These are phyloP conservation scores for Elasticomyces elasticus DNA, from an alignment of 495 filamentous ascomycete genomes.

Conservation along the genomic window DNA sequence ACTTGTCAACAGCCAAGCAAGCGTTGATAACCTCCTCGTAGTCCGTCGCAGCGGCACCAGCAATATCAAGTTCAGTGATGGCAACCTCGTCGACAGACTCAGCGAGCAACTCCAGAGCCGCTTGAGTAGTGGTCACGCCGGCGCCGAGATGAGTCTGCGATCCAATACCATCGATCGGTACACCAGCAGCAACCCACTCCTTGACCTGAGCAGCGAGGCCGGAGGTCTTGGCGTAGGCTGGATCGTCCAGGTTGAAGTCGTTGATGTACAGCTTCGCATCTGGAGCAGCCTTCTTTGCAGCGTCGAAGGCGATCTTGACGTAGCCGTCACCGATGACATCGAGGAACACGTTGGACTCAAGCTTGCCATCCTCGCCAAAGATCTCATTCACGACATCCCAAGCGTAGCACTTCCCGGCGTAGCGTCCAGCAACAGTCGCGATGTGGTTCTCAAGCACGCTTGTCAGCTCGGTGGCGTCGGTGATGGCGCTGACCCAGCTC, in stretches of 20 bases:
- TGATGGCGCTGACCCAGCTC: constrained; percentile 47
- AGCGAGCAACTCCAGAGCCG: constrained; percentile 48
- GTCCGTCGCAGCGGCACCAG: constrained; percentile 45
- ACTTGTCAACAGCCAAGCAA: constrained; percentile 52
- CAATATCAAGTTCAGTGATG: constrained; percentile 54
- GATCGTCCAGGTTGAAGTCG: constrained; percentile 32
- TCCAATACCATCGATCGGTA: constrained; percentile 66
- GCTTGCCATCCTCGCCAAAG: constrained; percentile 52
- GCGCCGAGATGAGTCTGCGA: constrained; percentile 52
- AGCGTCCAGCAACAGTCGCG: constrained; percentile 45
- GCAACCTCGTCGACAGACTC: constrained; percentile 45
- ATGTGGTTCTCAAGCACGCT: constrained; percentile 51
- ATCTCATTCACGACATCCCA: constrained; percentile 65
- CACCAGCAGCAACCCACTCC: constrained; percentile 53
- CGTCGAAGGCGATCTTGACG: constrained; percentile 52
- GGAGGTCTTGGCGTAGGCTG: constrained; percentile 44
- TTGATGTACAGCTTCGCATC: constrained; percentile 57
- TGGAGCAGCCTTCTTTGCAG: constrained; percentile 43
- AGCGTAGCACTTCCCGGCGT: constrained; percentile 51
- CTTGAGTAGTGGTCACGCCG: constrained; percentile 38
- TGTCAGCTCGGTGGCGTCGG: constrained; percentile 41
- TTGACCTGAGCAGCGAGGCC: constrained; percentile 57
- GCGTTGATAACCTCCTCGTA: constrained; percentile 55
- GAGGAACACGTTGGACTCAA: constrained; percentile 49
- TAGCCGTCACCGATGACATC: constrained; percentile 47